Conservation (phyloP, 2,329 filamentous ascomycete species). For the Aspergillus carbonarius region DNA sequence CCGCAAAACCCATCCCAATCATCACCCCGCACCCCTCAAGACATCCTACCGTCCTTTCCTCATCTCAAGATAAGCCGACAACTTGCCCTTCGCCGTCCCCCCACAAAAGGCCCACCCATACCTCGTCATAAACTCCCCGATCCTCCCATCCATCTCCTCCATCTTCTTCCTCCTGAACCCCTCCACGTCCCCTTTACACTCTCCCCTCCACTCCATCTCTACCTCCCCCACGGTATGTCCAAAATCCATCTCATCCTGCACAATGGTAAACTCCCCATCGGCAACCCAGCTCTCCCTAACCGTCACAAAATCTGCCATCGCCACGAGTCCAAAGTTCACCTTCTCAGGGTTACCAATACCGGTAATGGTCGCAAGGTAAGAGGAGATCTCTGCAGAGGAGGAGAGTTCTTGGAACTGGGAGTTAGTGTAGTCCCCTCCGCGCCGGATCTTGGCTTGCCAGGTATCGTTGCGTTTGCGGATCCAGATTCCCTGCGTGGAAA, state of each 20-base stretch:
- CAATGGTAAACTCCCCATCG: neutral
- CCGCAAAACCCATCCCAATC: too few relatives aligned
- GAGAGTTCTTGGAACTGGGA: constrained; percentile 3
- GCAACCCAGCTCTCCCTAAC: neutral
- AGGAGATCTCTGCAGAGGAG: neutral
- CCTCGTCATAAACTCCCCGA: neutral
- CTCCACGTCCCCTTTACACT: neutral
- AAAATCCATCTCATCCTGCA: neutral
- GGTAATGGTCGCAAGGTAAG: neutral
- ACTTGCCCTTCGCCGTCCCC: neutral
- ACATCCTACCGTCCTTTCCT: too few relatives aligned
- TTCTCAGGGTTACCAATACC: neutral
- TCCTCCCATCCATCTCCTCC: neutral
- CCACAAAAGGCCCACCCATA: neutral
- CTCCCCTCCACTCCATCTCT: neutral
- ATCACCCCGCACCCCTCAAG: too few relatives aligned
- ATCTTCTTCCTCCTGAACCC: neutral
- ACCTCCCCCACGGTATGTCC: neutral
- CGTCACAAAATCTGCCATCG: neutral
- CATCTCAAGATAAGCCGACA: neutral
- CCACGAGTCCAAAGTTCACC: neutral
- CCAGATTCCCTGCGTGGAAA: constrained; percentile 5
- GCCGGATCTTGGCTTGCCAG: constrained; percentile 7
- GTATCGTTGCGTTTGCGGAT: neutral
- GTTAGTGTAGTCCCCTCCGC: constrained; percentile 1